Percentiles rank a stretch among this genome's conserved stretches.
Conservation (phyloP, 1,139 yeast species). For the Sugiyamaella grinbergsii region DNA sequence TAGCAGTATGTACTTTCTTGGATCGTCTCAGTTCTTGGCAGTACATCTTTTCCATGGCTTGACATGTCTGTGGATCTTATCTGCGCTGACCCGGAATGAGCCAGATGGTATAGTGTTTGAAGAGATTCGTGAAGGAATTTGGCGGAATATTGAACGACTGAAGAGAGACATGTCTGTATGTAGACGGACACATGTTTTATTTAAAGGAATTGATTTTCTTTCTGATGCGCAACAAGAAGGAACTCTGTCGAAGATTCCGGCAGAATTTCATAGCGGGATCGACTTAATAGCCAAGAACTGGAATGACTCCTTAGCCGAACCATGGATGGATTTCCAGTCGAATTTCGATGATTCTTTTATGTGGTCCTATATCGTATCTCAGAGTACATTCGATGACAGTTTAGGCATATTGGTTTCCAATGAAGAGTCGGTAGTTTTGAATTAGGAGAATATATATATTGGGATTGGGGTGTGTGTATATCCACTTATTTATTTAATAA, state of each 20-base stretch:
- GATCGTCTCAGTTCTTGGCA: conserved; percentile 22
- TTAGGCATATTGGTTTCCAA: not conserved
- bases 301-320: conserved; percentile 17
- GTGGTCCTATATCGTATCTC: conserved; percentile 18
- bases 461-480: too few relatives aligned
- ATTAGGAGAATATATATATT: not conserved
- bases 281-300: conserved; percentile 15
- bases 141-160: conserved; percentile 12
- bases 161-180: conserved; percentile 20
- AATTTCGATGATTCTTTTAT: conserved; percentile 16
- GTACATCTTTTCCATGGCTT: conserved; percentile 22
- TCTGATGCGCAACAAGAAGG: conserved; percentile 9
- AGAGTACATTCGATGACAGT: conserved; percentile 17
- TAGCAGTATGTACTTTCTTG: conserved; percentile 16
- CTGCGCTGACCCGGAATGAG: conserved; percentile 12
- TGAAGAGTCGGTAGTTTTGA: conserved; percentile 10
- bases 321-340: conserved; percentile 17
- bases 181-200: conserved; percentile 21
- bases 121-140: conserved; percentile 12
- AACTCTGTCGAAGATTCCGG: conserved; percentile 17
- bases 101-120: conserved; percentile 13
- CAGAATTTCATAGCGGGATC: conserved; percentile 20
- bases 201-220: conserved; percentile 22
- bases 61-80: conserved; percentile 23
- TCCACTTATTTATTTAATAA: conserved; percentile 1